Percentiles rank a stretch among this genome's conserved stretches.
These are phyloP conservation scores for Rhodotorula mucilaginosa DNA, from an alignment of 1,284 basidiomycete genomes.

Conservation along the genomic window DNA sequence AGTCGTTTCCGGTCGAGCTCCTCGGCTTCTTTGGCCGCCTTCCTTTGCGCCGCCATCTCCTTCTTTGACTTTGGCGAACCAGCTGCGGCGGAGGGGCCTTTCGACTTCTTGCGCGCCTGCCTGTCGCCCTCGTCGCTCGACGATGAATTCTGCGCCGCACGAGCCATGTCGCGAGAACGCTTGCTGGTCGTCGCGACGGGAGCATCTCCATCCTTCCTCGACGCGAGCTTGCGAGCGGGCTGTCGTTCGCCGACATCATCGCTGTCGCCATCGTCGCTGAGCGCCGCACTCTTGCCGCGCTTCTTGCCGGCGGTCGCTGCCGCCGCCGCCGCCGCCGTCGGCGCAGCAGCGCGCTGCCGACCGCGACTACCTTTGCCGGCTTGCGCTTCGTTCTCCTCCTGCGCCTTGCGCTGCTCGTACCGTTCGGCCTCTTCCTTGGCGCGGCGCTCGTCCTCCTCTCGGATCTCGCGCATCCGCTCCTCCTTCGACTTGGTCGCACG, in stretches of 20 bases:
- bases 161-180: slow-evolving; percentile 5
- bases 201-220: slow-evolving; percentile 17
- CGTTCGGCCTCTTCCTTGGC: slow-evolving; percentile 6
- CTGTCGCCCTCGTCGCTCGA: slow-evolving; percentile 10
- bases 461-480: slow-evolving; percentile 23
- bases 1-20: slow-evolving; percentile 13
- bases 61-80: slow-evolving; percentile 21
- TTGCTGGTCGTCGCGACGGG: slow-evolving; percentile 14
- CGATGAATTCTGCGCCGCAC: neutral
- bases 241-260: slow-evolving; percentile 1
- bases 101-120: slow-evolving; percentile 11
- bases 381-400: slow-evolving; percentile 3
- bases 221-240: slow-evolving; percentile 3
- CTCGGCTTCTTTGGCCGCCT: slow-evolving; percentile 22
- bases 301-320: slow-evolving; percentile 2
- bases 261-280: neutral
- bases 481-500: slow-evolving; percentile 11
- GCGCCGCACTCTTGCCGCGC: slow-evolving; percentile 4
- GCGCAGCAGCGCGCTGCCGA: neutral
- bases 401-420: neutral
- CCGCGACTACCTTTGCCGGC: slow-evolving; percentile 3
- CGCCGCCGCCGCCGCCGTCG: neutral
- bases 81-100: slow-evolving; percentile 2
- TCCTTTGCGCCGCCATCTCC: slow-evolving; percentile 19
- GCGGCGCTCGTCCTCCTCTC: slow-evolving; percentile 26